Conservation (phyloP, 768 basidiomycete genomes). For the Stropharia rugosoannulata region DNA sequence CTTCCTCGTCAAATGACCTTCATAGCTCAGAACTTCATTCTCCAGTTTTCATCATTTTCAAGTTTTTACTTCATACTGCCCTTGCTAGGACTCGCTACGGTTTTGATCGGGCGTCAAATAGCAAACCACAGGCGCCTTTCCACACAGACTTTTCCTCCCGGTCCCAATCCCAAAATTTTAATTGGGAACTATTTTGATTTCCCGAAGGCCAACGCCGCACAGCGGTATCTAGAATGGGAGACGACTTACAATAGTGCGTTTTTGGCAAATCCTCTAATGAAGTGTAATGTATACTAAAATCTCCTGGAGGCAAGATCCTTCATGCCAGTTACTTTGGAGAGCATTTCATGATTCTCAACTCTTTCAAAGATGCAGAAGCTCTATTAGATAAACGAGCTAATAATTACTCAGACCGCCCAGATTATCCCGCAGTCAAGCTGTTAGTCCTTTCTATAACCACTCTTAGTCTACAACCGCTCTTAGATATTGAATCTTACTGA, state of each 20-base stretch:
- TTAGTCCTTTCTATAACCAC: slow-evolving; percentile 10
- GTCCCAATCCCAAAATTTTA: slow-evolving; percentile 23
- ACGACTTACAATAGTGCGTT: slow-evolving; percentile 14
- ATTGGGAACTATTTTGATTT: slow-evolving; percentile 21
- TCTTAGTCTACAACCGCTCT: slow-evolving; percentile 11
- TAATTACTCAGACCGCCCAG: slow-evolving; percentile 46
- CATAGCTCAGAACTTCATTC: no score
- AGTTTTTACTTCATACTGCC: no score
- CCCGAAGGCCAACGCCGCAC: neutral
- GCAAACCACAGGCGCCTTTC: no score
- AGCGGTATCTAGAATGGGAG: slow-evolving; percentile 12
- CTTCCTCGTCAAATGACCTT: no score
- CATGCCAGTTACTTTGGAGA: slow-evolving; percentile 20
- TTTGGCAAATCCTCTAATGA: neutral
- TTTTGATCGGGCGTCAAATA: neutral
- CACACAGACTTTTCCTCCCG: slow-evolving; percentile 11
- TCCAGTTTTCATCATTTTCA: no score
- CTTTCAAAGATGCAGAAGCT: slow-evolving; percentile 15
- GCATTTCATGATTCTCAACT: slow-evolving; percentile 27
- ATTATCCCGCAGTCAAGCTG: slow-evolving; percentile 15
- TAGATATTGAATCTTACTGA: neutral
- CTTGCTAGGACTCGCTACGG: neutral
- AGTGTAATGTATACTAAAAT: neutral
- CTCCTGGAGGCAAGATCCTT: slow-evolving; percentile 22
- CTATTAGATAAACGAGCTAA: slow-evolving; percentile 44